A percentile compares a stretch with the other conserved stretches of the same genome.
phyloP scores from a whole-genome alignment of 345 rosid species.

The Carallia pectinifolia region DNA sequence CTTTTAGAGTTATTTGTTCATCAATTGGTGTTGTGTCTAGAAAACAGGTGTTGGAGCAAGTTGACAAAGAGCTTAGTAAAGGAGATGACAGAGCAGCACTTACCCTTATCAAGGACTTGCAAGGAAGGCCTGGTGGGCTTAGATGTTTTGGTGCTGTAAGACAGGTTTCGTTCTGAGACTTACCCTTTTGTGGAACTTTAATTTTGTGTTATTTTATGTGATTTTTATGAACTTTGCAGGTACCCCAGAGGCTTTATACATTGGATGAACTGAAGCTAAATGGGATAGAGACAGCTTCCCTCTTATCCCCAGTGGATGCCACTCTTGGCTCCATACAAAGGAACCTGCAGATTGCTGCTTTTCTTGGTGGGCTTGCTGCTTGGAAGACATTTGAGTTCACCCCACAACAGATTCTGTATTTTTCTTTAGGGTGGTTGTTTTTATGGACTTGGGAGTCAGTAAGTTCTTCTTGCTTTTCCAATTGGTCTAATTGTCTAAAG shows the following conservation, averaged over 20 bases:
- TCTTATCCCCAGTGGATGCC: constrained; percentile 73
- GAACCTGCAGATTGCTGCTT: constrained; percentile 62
- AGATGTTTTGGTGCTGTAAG: constrained; percentile 75
- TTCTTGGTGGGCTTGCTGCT: constrained; percentile 58
- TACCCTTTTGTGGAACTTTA: not conserved
- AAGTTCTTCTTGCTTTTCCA: constrained; percentile 17
- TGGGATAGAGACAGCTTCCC: constrained; percentile 65
- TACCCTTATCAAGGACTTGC: constrained; percentile 60
- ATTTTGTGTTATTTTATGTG: not conserved
- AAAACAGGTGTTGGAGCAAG: constrained; percentile 49
- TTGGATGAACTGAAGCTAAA: constrained; percentile 81
- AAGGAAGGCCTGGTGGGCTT: constrained; percentile 77
- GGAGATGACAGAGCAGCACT: constrained; percentile 85
- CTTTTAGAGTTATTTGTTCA: constrained; percentile 34
- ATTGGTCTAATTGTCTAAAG: not conserved
- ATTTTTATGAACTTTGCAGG: constrained; percentile 28
- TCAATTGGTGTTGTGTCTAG: constrained; percentile 39
- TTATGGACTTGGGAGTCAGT: constrained; percentile 78
- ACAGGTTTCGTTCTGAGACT: constrained; percentile 42
- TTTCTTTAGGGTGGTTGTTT: constrained; percentile 65
- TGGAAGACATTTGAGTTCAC: constrained; percentile 57
- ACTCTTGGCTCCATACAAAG: constrained; percentile 82
- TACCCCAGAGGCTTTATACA: constrained; percentile 85
- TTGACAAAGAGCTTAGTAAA: constrained; percentile 63
- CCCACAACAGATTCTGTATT: constrained; percentile 56